Evolutionary conservation across 1,284 basidiomycete genomes (phyloP).

Genomic region (Melampsora larici-populina): DNA sequence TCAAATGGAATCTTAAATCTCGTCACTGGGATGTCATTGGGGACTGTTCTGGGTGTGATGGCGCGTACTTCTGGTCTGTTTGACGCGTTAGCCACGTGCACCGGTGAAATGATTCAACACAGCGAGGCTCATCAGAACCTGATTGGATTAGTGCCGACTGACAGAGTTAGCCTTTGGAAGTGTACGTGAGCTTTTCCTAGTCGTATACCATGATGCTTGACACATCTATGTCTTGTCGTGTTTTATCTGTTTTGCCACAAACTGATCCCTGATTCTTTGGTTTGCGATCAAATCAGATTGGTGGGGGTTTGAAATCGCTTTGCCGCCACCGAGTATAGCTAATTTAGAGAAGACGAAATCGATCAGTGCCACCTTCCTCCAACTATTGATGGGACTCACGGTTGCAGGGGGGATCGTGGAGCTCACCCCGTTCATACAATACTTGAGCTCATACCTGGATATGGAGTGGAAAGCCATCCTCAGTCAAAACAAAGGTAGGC

Average conservation of each 20-base stretch:
- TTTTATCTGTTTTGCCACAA: too few species aligned
- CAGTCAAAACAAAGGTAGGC: slow-evolving; percentile 45
- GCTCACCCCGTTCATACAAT: slow-evolving; percentile 47
- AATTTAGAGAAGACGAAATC: slow-evolving; percentile 43
- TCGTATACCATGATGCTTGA: too few species aligned
- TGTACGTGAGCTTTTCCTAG: neutral
- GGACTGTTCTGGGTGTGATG: slow-evolving; percentile 1
- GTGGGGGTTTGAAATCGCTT: slow-evolving; percentile 50
- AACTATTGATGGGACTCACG: slow-evolving; percentile 47
- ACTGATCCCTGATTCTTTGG: too few species aligned
- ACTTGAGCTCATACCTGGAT: slow-evolving; percentile 47
- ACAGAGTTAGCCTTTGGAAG: slow-evolving; percentile 28
- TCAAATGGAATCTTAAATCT: slow-evolving; percentile 8
- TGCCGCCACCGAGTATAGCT: slow-evolving; percentile 45
- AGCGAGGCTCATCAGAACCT: slow-evolving; percentile 19
- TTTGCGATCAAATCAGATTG: slow-evolving; percentile 35
- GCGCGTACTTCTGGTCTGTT: slow-evolving; percentile 8
- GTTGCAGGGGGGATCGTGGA: slow-evolving; percentile 47
- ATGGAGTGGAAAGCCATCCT: slow-evolving; percentile 48
- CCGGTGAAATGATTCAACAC: slow-evolving; percentile 2
- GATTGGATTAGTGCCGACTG: slow-evolving; percentile 28
- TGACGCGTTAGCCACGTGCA: slow-evolving; percentile 24
- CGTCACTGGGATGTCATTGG: slow-evolving; percentile 18
- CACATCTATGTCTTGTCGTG: too few species aligned
- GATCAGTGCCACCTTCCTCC: slow-evolving; percentile 45